These are phyloP conservation scores for Middelhovenomyces tepae DNA, from an alignment of 805 yeast species.

Conservation along the genomic window DNA sequence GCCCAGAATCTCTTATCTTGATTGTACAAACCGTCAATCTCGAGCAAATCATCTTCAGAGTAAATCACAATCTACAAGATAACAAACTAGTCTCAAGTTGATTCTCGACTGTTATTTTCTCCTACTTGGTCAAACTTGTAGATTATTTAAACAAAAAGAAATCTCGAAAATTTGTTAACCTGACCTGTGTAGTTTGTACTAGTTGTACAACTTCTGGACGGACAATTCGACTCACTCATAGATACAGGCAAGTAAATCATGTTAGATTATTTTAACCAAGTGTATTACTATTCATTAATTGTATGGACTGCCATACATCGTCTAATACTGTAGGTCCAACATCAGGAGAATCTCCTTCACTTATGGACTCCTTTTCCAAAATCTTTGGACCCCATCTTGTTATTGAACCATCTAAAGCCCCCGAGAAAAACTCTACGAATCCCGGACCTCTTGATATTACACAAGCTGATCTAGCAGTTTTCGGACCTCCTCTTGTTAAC, in stretches of 20 bases:
- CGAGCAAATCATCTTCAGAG: no score
- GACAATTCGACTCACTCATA: no score
- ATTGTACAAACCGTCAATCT: no score
- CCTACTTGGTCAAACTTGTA: background rate
- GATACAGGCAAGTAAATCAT: no score
- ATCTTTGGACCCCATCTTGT: conserved; percentile 43
- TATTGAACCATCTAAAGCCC: conserved; percentile 61
- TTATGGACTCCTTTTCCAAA: conserved; percentile 13
- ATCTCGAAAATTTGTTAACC: background rate
- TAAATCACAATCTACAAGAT: no score
- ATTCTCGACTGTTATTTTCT: no score
- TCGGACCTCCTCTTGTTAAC: conserved; percentile 35
- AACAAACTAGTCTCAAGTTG: no score
- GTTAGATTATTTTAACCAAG: no score
- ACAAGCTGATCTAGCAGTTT: conserved; percentile 42
- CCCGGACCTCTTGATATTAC: conserved; percentile 41
- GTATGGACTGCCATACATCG: conserved; percentile 10
- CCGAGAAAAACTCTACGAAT: conserved; percentile 43
- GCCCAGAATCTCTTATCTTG: no score
- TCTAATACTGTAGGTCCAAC: conserved; percentile 11
- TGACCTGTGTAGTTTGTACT: background rate
- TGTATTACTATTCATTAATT: no score
- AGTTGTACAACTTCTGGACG: conserved; percentile 2
- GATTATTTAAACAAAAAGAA: background rate
- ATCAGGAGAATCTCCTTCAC: conserved; percentile 10